These are phyloP conservation scores for Elongisporangium anandrum DNA, from an alignment of 352 stramenopile species.

Conservation along the genomic window DNA sequence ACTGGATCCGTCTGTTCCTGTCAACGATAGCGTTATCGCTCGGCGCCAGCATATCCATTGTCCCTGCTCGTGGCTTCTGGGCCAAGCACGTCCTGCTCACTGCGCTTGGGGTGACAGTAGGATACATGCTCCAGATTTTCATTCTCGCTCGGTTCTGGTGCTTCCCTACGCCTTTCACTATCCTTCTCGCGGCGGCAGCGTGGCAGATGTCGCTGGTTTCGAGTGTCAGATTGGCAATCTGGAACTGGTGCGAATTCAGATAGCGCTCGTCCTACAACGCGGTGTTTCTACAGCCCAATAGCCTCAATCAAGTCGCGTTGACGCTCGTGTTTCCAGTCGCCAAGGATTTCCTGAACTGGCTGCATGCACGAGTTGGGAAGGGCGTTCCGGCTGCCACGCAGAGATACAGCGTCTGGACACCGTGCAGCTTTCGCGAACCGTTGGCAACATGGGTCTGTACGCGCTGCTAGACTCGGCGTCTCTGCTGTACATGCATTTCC, in stretches of 20 bases:
- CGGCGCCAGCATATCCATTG: slow-evolving; percentile 11
- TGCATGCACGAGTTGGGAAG: not conserved
- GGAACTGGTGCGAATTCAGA: slow-evolving; percentile 7
- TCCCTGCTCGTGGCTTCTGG: slow-evolving; percentile 7
- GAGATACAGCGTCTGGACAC: too few species aligned
- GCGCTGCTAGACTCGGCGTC: not conserved
- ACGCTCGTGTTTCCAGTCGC: not conserved
- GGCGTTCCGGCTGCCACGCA: too few species aligned
- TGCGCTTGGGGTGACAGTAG: not conserved
- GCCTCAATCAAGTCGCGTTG: not conserved
- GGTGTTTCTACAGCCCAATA: slow-evolving; percentile 7
- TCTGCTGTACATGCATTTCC: not conserved
- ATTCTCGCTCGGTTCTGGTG: slow-evolving; percentile 2
- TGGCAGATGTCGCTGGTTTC: not conserved
- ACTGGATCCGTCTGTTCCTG: slow-evolving; percentile 22
- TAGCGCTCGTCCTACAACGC: slow-evolving; percentile 20
- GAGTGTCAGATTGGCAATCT: not conserved
- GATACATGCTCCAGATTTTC: not conserved
- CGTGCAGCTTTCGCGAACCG: not conserved
- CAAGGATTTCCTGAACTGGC: not conserved
- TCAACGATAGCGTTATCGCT: slow-evolving; percentile 9
- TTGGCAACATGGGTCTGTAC: not conserved
- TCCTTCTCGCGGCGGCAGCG: not conserved
- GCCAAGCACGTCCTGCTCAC: slow-evolving; percentile 2
- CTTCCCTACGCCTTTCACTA: slow-evolving; percentile 24